Evolutionary conservation across 176 grass and related monocot species (phyloP), one percentile per base, ranked within the genome.

Genomic region (Alloteropsis semialata): DNA sequence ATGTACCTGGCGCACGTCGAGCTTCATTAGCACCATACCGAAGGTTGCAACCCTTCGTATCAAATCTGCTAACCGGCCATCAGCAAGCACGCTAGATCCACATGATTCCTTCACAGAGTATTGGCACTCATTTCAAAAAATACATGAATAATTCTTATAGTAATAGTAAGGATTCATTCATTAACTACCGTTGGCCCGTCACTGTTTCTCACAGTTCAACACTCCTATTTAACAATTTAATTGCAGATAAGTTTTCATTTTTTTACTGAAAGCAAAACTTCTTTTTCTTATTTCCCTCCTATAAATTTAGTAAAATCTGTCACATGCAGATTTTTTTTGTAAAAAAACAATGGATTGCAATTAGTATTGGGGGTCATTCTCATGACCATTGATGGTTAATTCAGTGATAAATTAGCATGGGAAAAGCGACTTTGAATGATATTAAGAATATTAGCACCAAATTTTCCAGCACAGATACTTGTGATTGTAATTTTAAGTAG

Each of bases 21-120:
- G 86, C 84, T 98, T 98, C 92, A 95, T 95, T 65, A 98, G 61
- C 54, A 89, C 90, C 92, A 98, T 89, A 68, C 92, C 92, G 77
- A 98, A 98, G 59, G 87, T 98, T 10, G 92, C 87, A 86, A 98
- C 88, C 79, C 92, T 85, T 62, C 96, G 82, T 86, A 98, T 95
- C 65, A 98, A 85, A 98, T 98, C 92, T 84, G 92, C 89, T 55
- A 98, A 82, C 46, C 92, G 88, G 25, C 96, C 92, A 81, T 98
- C 92, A 5, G 96, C 96, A 75, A 98, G 84, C 18, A 89, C 80
- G 36, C 79, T 88, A 50, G 86, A 90, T 71, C 90, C 96, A 77
- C 96, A 91, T 72, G 90, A 95, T 95, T 95, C 83, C 96, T 95
- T 91, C 90, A 89, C 39, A 85, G 76, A 88, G 81, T 13, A 85